A percentile compares a stretch with the other conserved stretches of the same genome.
phyloP scores from a whole-genome alignment of 768 basidiomycete genomes.

The Amanita pallidorosea region DNA sequence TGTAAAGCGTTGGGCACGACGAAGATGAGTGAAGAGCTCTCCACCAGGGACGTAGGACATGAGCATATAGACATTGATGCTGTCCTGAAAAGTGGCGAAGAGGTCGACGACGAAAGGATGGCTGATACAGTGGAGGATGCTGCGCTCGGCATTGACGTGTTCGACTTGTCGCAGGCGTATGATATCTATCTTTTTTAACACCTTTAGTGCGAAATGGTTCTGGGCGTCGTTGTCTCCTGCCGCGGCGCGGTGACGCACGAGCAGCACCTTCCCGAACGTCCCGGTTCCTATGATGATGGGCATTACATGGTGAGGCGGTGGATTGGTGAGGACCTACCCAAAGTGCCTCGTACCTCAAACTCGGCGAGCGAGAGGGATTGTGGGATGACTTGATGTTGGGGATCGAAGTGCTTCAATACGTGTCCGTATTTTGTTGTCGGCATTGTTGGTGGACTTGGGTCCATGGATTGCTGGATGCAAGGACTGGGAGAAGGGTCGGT shows the following conservation, averaged over 20 bases:
- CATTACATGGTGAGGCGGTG: not conserved
- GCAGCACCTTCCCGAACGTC: conserved; percentile 88
- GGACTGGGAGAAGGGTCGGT: not conserved
- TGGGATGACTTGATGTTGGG: conserved; percentile 21
- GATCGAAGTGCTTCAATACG: conserved; percentile 1
- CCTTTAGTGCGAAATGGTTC: conserved; percentile 79
- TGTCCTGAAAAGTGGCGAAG: conserved; percentile 92
- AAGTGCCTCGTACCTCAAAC: conserved; percentile 71
- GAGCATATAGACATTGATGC: conserved; percentile 95
- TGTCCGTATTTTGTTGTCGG: conserved; percentile 1
- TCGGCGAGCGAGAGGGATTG: conserved; percentile 52
- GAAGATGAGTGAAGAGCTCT: conserved; percentile 93
- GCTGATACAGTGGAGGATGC: conserved; percentile 82
- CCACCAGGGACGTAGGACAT: conserved; percentile 95
- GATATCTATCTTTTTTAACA: conserved; percentile 77
- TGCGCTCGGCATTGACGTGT: conserved; percentile 94
- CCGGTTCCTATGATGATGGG: conserved; percentile 63
- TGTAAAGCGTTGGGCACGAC: conserved; percentile 89
- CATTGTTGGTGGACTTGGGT: not conserved
- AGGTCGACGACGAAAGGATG: conserved; percentile 97
- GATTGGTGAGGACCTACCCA: conserved; percentile 36
- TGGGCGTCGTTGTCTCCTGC: conserved; percentile 36
- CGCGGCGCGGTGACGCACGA: conserved; percentile 65
- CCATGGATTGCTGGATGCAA: not conserved
- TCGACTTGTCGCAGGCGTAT: conserved; percentile 91